Conservation (phyloP, 345 rosid genomes). For the Draba incana region DNA sequence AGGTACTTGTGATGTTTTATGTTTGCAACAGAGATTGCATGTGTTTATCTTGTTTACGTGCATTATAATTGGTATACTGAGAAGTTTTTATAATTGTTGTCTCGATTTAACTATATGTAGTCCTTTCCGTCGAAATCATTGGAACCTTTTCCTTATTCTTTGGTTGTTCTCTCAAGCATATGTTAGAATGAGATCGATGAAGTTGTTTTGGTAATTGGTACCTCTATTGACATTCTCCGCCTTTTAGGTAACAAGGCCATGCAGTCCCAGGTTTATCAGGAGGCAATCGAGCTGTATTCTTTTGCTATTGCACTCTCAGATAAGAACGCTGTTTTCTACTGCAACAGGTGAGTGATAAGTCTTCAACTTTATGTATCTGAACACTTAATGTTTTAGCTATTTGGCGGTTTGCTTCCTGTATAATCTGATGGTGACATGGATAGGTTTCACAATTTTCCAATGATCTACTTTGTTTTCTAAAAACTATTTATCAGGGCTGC, state of each 20-base stretch:
- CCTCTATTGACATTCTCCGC: conserved; percentile 14
- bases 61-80: not conserved
- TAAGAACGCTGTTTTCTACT: conserved; percentile 78
- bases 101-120: not conserved
- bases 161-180: conserved; percentile 2
- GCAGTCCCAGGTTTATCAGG: conserved; percentile 67
- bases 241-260: conserved; percentile 81
- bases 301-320: conserved; percentile 68
- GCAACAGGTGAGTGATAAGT: conserved; percentile 66
- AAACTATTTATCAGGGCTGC: conserved; percentile 64
- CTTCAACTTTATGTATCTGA: conserved; percentile 4
- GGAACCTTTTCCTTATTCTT: not conserved
- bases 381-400: not conserved
- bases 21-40: conserved; percentile 4
- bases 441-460: conserved; percentile 15
- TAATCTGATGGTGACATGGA: conserved; percentile 16
- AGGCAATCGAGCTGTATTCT: conserved; percentile 77
- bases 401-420: conserved; percentile 15
- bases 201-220: not conserved
- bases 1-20: conserved; percentile 52
- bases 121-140: conserved; percentile 4
- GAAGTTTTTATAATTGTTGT: not conserved
- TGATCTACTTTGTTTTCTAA: not conserved
- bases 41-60: not conserved
- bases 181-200: not conserved